A percentile compares a stretch with the other conserved stretches of the same genome.
Conservation (phyloP, 257 asterid genomes). For the Fraxinus anomala region DNA sequence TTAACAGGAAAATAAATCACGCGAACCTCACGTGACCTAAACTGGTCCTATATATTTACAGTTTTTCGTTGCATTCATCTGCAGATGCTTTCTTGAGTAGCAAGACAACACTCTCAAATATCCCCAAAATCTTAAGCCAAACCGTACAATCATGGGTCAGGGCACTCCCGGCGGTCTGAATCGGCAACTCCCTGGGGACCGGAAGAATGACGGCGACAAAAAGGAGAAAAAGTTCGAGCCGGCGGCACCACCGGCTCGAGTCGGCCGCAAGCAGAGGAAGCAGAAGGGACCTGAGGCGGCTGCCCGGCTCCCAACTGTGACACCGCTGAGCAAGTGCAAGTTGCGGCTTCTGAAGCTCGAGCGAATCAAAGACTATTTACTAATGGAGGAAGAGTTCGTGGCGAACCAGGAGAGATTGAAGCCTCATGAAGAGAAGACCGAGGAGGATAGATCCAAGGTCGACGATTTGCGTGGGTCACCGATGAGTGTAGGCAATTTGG, state of each 20-base stretch:
- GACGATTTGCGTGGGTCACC: conserved; percentile 87
- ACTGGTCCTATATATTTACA: too few relatives aligned
- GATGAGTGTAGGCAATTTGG: conserved; percentile 87
- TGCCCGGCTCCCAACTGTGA: conserved; percentile 73
- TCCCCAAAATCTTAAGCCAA: conserved; percentile 28
- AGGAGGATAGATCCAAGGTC: conserved; percentile 87
- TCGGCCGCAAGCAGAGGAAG: conserved; percentile 89
- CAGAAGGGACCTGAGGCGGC: conserved; percentile 91
- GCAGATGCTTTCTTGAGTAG: conserved; percentile 32
- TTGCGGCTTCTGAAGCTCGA: conserved; percentile 74
- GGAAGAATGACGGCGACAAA: conserved; percentile 77
- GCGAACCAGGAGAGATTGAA: conserved; percentile 86
- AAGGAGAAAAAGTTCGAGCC: conserved; percentile 88
- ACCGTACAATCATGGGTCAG: conserved; percentile 63
- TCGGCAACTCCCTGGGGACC: conserved; percentile 75
- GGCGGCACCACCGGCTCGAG: conserved; percentile 90
- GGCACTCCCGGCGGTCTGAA: conserved; percentile 90
- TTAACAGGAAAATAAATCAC: too few relatives aligned
- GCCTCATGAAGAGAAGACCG: conserved; percentile 96
- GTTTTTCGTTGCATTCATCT: background rate
- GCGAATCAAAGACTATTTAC: conserved; percentile 68
- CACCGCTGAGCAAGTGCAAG: conserved; percentile 78
- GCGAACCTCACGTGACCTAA: too few relatives aligned
- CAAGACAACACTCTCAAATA: conserved; percentile 28
- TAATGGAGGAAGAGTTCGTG: conserved; percentile 93